Evolutionary conservation across 768 basidiomycete species (phyloP), one percentile per base, ranked within the genome.

Genomic region (Tylopilus vinaceipallidus): DNA sequence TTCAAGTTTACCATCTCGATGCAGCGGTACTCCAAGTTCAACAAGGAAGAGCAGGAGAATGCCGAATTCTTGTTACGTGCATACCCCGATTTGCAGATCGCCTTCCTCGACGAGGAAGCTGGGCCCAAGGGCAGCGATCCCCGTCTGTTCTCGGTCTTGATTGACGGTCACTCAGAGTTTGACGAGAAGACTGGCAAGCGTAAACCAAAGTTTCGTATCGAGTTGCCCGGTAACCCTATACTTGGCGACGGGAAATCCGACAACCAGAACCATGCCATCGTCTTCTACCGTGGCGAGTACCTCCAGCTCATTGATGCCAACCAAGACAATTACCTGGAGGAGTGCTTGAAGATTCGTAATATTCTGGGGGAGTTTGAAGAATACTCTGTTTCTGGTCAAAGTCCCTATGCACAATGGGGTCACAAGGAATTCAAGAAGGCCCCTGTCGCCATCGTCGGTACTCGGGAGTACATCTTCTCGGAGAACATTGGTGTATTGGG

Each of bases 401-500:
- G 88, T 63, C 97, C 97, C 10, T 99, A 99, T 66, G 91, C 91
- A 6, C 91, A 91, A 64, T 93, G 91, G 86, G 91, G 90, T 17
- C 91, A 94, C 71, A 90, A 95, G 69, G 92, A 97, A 64, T 95
- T 97, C 71, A 76, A 74, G 52, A 91, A 84, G 64, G 74, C 87
- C 22, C 97, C 95, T 17, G 93, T 99, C 50, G 97, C 97, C 26
- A 99, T 99, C 66, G 82, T 99, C 55, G 97, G 97, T 62, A 97
- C 97, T 6, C 86, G 97, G 68, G 97, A 99, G 73, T 99, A 99
- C 73, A 98, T 99, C 65, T 99, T 99, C 76, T 98, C 97, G 45
- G 97, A 98, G 76, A 98, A 98, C 68, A 98, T 98, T 60, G 97
- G 97, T 76, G 91, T 99, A 30, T 79, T 99, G 52, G 97, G 97